Percentiles rank a stretch among this genome's conserved stretches.
These are phyloP conservation scores for Fallopia convolvulus DNA, from an alignment of 148 eudicot species.

Conservation along the genomic window DNA sequence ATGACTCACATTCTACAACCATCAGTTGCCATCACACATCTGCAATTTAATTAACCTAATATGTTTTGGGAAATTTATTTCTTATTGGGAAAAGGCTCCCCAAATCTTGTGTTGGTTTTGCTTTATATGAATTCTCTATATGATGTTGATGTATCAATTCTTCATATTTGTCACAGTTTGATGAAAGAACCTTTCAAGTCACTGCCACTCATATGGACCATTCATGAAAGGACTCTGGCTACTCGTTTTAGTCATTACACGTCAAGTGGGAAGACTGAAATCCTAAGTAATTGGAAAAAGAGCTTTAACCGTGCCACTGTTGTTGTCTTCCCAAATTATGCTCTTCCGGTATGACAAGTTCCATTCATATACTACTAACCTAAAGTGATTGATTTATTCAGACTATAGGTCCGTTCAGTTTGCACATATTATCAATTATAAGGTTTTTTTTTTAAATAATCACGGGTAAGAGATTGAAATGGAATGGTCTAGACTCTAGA, in stretches of 20 bases:
- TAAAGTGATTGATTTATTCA: background rate
- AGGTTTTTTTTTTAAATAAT: too few species aligned
- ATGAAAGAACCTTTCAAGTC: slow-evolving; percentile 63
- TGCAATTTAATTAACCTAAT: background rate
- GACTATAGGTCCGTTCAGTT: background rate
- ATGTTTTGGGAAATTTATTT: background rate
- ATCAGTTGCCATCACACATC: background rate
- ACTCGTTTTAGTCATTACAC: slow-evolving; percentile 44
- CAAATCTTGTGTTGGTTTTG: background rate
- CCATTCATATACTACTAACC: background rate
- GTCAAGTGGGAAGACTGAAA: slow-evolving; percentile 37
- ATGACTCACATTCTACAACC: background rate
- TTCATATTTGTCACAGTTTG: slow-evolving; percentile 53
- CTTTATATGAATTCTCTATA: too few species aligned
- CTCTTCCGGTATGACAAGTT: slow-evolving; percentile 52
- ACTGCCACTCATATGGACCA: slow-evolving; percentile 52
- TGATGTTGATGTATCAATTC: slow-evolving; percentile 15
- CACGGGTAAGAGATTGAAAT: too few species aligned
- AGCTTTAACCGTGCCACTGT: slow-evolving; percentile 60
- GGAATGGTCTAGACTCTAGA: too few species aligned
- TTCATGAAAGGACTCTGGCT: slow-evolving; percentile 51
- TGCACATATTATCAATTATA: too few species aligned
- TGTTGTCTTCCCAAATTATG: slow-evolving; percentile 65
- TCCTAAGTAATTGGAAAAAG: slow-evolving; percentile 53
- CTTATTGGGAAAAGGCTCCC: background rate